A percentile compares a stretch with the other conserved stretches of the same genome.
Evolutionary conservation across 306 rosid species (phyloP).

Genomic region (Crotalaria pallida): DNA sequence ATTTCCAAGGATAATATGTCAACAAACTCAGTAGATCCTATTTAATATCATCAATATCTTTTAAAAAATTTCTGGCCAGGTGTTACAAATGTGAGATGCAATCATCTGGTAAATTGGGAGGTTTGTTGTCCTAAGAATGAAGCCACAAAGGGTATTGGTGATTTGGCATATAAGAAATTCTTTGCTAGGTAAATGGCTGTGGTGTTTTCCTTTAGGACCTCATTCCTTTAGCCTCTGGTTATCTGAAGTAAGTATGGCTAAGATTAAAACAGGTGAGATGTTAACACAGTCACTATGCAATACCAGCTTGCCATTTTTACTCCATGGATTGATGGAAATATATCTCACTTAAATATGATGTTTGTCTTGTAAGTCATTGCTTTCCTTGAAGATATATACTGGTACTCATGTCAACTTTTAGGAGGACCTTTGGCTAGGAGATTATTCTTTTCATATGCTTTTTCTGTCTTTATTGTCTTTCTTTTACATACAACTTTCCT

Average conservation of each 20-base stretch:
- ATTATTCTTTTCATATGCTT: not conserved
- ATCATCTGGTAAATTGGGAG: no score
- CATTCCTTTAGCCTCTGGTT: not conserved
- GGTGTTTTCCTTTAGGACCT: not conserved
- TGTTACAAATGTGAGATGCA: no score
- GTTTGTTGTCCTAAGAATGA: no score
- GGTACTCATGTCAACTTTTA: not conserved
- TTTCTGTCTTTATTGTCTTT: not conserved
- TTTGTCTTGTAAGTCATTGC: not conserved
- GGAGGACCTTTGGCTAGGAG: not conserved
- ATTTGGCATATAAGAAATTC: no score
- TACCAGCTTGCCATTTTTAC: not conserved
- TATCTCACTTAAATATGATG: not conserved
- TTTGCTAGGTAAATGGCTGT: no score
- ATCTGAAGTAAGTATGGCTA: not conserved
- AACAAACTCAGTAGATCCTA: not conserved
- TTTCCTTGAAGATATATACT: not conserved
- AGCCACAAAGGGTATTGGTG: no score
- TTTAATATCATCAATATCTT: not conserved
- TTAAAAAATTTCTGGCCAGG: no score
- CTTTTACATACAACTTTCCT: not conserved
- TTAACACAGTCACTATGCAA: not conserved
- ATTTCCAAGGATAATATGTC: not conserved
- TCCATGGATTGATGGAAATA: not conserved
- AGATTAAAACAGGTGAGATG: not conserved